A percentile compares a stretch with the other conserved stretches of the same genome.
These are phyloP conservation scores for Coleophoma eucalyptorum DNA, from an alignment of 2,329 filamentous ascomycete genomes.

Conservation along the genomic window DNA sequence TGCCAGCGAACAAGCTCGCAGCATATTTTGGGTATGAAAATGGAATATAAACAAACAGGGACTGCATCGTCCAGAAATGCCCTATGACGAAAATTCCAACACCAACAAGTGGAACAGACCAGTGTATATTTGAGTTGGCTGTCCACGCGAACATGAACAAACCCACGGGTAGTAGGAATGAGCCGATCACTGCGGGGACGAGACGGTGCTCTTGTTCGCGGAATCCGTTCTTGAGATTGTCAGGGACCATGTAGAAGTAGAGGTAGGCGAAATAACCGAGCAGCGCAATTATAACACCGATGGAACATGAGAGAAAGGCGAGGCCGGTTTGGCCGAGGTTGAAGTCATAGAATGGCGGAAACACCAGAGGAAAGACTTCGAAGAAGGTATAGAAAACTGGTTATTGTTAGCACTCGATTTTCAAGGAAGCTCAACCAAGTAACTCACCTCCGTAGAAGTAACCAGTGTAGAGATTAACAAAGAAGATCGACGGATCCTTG, in stretches of 20 bases:
- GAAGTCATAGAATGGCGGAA: constrained; percentile 53
- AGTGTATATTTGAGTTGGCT: constrained; percentile 41
- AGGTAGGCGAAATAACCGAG: constrained; percentile 35
- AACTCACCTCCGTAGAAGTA: constrained; percentile 54
- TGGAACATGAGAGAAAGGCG: constrained; percentile 54
- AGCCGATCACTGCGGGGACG: constrained; percentile 44
- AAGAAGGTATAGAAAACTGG: constrained; percentile 56
- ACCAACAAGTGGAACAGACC: constrained; percentile 50
- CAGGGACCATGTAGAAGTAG: constrained; percentile 45
- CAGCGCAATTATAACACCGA: constrained; percentile 47
- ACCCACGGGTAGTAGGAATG: constrained; percentile 47
- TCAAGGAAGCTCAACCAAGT: too few species aligned
- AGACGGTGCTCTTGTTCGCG: constrained; percentile 46
- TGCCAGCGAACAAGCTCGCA: constrained; percentile 54
- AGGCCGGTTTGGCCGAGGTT: constrained; percentile 50
- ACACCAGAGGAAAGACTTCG: constrained; percentile 60
- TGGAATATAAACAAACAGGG: constrained; percentile 54
- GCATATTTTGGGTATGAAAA: constrained; percentile 49
- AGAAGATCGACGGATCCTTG: constrained; percentile 54
- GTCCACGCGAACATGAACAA: constrained; percentile 56
- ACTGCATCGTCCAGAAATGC: constrained; percentile 50
- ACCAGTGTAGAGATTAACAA: constrained; percentile 54
- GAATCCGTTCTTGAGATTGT: constrained; percentile 40
- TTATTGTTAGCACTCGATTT: too few species aligned
- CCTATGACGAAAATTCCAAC: constrained; percentile 47